These are phyloP conservation scores for Artemisia annua DNA, from an alignment of 129 eudicot genomes.

Conservation along the genomic window DNA sequence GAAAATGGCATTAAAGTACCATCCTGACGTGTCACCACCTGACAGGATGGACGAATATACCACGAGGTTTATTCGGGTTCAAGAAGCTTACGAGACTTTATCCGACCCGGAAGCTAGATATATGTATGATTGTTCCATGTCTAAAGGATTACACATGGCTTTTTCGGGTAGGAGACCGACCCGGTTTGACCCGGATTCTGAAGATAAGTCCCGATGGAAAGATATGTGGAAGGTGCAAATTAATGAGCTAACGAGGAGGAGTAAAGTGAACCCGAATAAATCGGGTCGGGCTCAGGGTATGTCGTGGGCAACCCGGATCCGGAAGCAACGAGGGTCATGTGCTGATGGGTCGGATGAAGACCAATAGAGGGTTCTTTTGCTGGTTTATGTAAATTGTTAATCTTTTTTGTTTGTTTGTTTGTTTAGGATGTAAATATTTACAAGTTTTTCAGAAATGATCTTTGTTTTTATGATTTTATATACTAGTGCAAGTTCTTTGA, in stretches of 20 bases:
- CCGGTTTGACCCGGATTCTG: slow-evolving; percentile 35
- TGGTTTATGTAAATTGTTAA: background rate
- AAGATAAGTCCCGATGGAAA: slow-evolving; percentile 44
- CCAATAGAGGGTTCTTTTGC: background rate
- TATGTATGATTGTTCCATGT: slow-evolving; percentile 42
- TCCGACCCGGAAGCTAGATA: slow-evolving; percentile 51
- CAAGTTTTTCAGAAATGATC: background rate
- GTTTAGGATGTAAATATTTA: background rate
- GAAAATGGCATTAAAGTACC: slow-evolving; percentile 47
- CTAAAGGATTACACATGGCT: slow-evolving; percentile 19
- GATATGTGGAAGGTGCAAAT: slow-evolving; percentile 49
- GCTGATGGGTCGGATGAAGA: slow-evolving; percentile 19
- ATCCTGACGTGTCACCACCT: slow-evolving; percentile 55
- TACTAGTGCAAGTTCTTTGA: background rate
- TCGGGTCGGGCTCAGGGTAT: slow-evolving; percentile 13
- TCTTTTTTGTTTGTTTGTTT: background rate
- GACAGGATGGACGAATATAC: slow-evolving; percentile 45
- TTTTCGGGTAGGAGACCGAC: slow-evolving; percentile 30
- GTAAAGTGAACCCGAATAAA: slow-evolving; percentile 6
- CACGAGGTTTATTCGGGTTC: slow-evolving; percentile 45
- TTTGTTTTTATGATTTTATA: too few species aligned
- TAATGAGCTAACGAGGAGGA: slow-evolving; percentile 35
- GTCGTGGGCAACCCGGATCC: slow-evolving; percentile 56
- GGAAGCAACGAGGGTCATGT: slow-evolving; percentile 23
- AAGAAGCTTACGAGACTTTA: slow-evolving; percentile 59